Evolutionary conservation across 1,284 basidiomycete species (phyloP), one percentile per base, ranked within the genome.

Genomic region (Ceratobasidium sp.): DNA sequence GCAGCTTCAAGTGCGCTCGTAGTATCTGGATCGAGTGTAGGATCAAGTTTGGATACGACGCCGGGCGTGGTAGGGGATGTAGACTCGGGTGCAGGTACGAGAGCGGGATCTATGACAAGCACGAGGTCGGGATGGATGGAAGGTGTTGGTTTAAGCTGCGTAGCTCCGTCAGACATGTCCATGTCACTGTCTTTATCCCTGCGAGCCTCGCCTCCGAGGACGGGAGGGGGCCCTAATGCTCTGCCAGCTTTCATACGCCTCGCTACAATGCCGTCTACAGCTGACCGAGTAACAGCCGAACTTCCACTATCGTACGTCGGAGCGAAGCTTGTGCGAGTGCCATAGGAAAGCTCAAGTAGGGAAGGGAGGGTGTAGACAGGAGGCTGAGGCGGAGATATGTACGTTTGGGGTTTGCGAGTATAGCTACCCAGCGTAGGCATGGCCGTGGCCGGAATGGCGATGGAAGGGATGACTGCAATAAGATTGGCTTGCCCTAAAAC

Each of bases 261-360:
- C 11, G 63, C 63, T 16, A 67, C 49, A 5, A 54, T 13, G 7
- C 14, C 28, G 44, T 67, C 63, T 9, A 67, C 38, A n/a, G 47
- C 35, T 26, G 35, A 28, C 21, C 63, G 49, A 5, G 63, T 67
- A 26, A 67, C 13, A 16, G 32, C 32, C 14, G 47, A 35, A 9
- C 88, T 88, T 70, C 90, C 88, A 76, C 91, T 89, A 75, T 92
- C 90, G 78, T 91, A 93, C 16, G 84, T 82, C 1, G 92, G 92
- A 0, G 91, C 91, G 80, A 94, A 94, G 78, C 87, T 90, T 1
- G 90, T 81, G 77, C 85, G 90, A 8, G 85, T 84, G 0, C 92
- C 92, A 78, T 94, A 94, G 79, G 93, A 89, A 11, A 94, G 82
- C 41, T 87, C 89, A 86, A 11, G 87, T 38, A 70, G 69, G 79